phyloP scores from a whole-genome alignment of 75 land plant species.

The Larix kaempferi region DNA sequence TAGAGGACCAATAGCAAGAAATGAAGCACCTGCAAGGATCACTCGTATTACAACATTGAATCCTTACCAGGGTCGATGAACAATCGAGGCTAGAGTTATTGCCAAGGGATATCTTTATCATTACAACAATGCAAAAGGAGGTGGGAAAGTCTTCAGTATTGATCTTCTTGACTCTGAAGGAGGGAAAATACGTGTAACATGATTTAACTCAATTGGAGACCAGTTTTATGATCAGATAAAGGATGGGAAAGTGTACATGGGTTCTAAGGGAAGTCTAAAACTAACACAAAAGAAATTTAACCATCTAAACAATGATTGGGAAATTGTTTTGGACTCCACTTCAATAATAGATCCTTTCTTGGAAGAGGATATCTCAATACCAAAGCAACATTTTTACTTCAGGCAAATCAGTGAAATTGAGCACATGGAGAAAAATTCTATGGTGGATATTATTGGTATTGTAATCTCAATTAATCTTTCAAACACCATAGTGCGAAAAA shows the following conservation, averaged over 20 bases:
- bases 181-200: conserved; percentile 92
- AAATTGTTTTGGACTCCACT: conserved; percentile 66
- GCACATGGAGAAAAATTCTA: conserved; percentile 56
- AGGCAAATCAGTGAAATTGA: conserved; percentile 77
- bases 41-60: conserved; percentile 87
- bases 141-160: conserved; percentile 91
- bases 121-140: conserved; percentile 81
- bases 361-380: conserved; percentile 76
- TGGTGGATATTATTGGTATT: conserved; percentile 83
- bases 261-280: conserved; percentile 79
- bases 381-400: conserved; percentile 73
- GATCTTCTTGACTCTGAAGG: conserved; percentile 94
- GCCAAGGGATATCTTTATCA: conserved; percentile 70
- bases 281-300: too few relatives aligned
- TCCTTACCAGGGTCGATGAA: conserved; percentile 96
- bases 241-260: conserved; percentile 70
- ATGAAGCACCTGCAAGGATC: conserved; percentile 81
- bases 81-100: conserved; percentile 92
- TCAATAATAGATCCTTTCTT: conserved; percentile 72
- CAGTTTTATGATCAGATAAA: conserved; percentile 83
- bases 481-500: conserved; percentile 69
- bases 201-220: conserved; percentile 87
- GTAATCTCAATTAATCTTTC: conserved; percentile 62
- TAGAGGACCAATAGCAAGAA: conserved; percentile 80
- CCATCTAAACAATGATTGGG: conserved; percentile 77